phyloP scores from a whole-genome alignment of 768 basidiomycete species.

The Suillus variegatus region DNA sequence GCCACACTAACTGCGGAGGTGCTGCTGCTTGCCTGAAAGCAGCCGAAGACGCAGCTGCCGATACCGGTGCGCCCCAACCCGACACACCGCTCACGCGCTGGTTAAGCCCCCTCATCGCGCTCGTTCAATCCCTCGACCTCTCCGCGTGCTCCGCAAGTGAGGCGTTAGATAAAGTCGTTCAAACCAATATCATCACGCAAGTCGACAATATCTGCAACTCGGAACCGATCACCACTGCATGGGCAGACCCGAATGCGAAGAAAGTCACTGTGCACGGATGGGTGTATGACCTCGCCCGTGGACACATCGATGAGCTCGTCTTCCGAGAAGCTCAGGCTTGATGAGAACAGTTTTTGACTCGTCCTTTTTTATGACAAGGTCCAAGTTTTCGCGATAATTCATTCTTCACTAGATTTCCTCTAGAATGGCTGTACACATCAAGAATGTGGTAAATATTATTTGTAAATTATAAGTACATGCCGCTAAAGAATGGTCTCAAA shows the following conservation, averaged over 20 bases:
- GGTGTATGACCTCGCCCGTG: conserved; percentile 68
- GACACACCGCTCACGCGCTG: conserved; percentile 64
- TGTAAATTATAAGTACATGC: neutral
- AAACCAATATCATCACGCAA: conserved; percentile 61
- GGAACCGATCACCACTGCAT: conserved; percentile 46
- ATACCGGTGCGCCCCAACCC: conserved; percentile 22
- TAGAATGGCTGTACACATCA: neutral
- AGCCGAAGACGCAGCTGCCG: conserved; percentile 36
- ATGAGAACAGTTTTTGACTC: neutral
- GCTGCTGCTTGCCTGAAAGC: conserved; percentile 56
- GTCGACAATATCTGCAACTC: conserved; percentile 52
- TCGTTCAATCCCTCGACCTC: conserved; percentile 46
- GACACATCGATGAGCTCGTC: conserved; percentile 57
- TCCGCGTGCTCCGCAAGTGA: conserved; percentile 34
- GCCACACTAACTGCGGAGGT: conserved; percentile 85
- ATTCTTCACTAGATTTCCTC: neutral
- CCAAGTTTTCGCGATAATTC: neutral
- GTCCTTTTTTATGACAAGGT: neutral
- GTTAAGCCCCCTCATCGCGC: conserved; percentile 65
- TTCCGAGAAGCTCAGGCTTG: neutral
- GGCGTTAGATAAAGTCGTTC: conserved; percentile 50
- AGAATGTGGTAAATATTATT: neutral
- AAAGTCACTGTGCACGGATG: conserved; percentile 68
- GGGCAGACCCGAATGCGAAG: conserved; percentile 33
- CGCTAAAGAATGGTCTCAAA: neutral